Base-by-base conservation (phyloP, 2,329 filamentous ascomycete genomes). In the Alternaria rosae region DNA sequence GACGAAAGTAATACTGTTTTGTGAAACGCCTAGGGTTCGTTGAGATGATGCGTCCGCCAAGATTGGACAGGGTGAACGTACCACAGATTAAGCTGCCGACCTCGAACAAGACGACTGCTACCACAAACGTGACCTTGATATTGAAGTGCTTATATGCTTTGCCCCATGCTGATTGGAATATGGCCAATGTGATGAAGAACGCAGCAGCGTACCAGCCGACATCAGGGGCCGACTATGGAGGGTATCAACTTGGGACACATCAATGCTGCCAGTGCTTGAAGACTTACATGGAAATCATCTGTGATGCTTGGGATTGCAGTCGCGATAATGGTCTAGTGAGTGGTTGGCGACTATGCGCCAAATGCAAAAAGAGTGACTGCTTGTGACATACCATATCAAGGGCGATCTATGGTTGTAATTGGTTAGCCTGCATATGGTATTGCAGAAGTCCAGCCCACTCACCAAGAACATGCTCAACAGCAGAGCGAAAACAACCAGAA, bases 31-130 rank as follows among this genome's bases (percentile, higher is more conserved):
- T 32, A 32, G 30, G 30, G 30, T 6, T 13, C 30, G 30, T 15
- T 32, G 13, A 32, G 30, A 13, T 13, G 30, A 32, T 15, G 30
- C 30, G 15, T 32, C 30, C 30, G 15, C 6, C 7, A 15, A 13
- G 15, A 32, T 32, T 6, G 30, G 30, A 6, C 4, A 32, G 12
- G 15, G 30, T 32, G 30, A 32, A 32, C 30, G 30, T 32, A 71
- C 50, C 87, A 66, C 85, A 87, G 13, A 89, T 70, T 10, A 85
- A 67, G 1, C 84, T 87, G 2, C 87, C 87, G 9, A 88, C 12
- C 68, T 87, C 85, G 65, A 89, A 88, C 61, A 87, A 56, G 58
- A 73, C 62, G 35, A 80, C 77, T 8, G 72, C 52, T 2, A 67
- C 51, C 15, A 82, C 56, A 60, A 80, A 82, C 25, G 69, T 70